Base-by-base conservation (phyloP, 495 filamentous ascomycete species). In the Saxispiralis lemnorum region DNA sequence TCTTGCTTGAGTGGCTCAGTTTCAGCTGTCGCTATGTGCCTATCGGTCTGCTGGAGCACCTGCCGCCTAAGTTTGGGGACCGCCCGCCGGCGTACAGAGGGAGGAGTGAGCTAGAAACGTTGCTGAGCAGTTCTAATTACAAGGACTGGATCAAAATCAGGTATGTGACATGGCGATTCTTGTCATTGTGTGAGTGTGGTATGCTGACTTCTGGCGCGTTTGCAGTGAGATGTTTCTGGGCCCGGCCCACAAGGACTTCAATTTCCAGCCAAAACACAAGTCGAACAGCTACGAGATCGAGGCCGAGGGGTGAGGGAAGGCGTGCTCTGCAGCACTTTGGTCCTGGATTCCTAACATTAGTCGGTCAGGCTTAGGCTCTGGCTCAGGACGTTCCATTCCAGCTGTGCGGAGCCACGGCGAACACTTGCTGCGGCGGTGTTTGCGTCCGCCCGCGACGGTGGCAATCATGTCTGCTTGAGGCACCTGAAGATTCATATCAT, bases 121-220 rank as follows among this genome's bases (percentile, higher is more conserved):
- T 97, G 48, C 63, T 97, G 62, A 78, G 73, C 9, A 93, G 86
- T 63, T 72, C 72, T 31, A 79, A 96, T 59, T 94, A 92, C 61
- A 80, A 76, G 64, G 89, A 97, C 61, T 97, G 89, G 89, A 82
- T 97, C 53, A 96, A 93, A 69, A 92, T 97, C 56, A 89, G 81
- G 85, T 92, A 71, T 59, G 78, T 56, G 31, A 0, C 14, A 28
- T 28, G 5, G 24, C 24, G 9, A 28, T 4, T 9, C 24, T 28
- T 9, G 24, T n/a, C 10, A 7, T 12, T 24, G 15, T 38, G 34
- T 38, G 20, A 16, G 7, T 13, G 6, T 18, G 33, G 2, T 35
- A 30, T 40, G 44, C 37, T 43, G 32, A 38, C 33, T 48, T 36
- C 24, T 28, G 24, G 9, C 9, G 24, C 9, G 24, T 39, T 31